A percentile compares a stretch with the other conserved stretches of the same genome.
These are phyloP conservation scores for Candida ovalis DNA, from an alignment of 805 yeast species.

Conservation along the genomic window DNA sequence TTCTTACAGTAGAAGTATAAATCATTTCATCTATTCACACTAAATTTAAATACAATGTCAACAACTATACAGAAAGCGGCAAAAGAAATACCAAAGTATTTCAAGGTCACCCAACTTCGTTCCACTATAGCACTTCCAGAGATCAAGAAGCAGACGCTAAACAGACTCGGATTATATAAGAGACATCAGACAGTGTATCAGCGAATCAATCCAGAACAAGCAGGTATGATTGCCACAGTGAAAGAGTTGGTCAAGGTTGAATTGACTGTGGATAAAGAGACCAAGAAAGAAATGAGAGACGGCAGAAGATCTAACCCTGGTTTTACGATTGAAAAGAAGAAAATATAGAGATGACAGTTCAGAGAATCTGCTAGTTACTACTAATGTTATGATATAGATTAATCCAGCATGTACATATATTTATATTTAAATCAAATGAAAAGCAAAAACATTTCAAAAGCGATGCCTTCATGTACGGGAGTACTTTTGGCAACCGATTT, in stretches of 20 bases:
- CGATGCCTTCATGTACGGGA: too few species aligned
- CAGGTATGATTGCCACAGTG: conserved; percentile 78
- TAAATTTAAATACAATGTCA: conserved; percentile 10
- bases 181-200: conserved; percentile 75
- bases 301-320: conserved; percentile 66
- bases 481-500: too few species aligned
- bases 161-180: conserved; percentile 68
- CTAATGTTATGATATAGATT: neutral
- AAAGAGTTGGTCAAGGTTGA: conserved; percentile 87
- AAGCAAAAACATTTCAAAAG: neutral
- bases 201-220: conserved; percentile 68
- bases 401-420: conserved; percentile 3
- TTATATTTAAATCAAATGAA: neutral
- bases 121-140: conserved; percentile 86
- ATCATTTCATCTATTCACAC: too few species aligned
- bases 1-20: neutral
- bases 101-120: conserved; percentile 70
- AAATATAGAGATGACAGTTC: neutral
- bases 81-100: conserved; percentile 32
- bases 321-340: conserved; percentile 43
- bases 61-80: conserved; percentile 5
- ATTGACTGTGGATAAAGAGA: conserved; percentile 51
- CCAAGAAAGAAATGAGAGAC: conserved; percentile 48
- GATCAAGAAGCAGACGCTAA: conserved; percentile 56
- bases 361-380: too few species aligned